phyloP scores from a whole-genome alignment of 2,329 filamentous ascomycete genomes.

The Aspergillus intermedius region DNA sequence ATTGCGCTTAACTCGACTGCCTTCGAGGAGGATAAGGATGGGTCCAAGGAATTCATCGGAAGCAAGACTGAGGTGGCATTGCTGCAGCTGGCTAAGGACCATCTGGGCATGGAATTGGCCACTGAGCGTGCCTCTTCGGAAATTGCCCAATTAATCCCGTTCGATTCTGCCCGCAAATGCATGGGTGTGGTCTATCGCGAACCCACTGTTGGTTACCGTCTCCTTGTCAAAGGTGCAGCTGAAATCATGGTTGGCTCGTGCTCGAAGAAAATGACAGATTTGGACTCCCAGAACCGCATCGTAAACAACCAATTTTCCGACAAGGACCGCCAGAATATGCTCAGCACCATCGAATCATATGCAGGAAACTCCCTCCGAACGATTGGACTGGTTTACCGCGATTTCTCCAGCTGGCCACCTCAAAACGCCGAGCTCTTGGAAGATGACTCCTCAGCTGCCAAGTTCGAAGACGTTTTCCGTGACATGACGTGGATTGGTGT shows the following conservation, averaged over 20 bases:
- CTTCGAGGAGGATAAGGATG: conserved; percentile 67
- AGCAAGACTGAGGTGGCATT: conserved; percentile 73
- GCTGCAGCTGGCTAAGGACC: conserved; percentile 60
- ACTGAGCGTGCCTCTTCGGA: conserved; percentile 57
- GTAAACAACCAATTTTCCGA: conserved; percentile 20
- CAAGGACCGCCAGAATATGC: conserved; percentile 19
- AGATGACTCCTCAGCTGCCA: conserved; percentile 56
- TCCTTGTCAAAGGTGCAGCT: conserved; percentile 45
- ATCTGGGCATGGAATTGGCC: conserved; percentile 61
- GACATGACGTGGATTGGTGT: conserved; percentile 68
- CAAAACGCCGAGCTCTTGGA: conserved; percentile 49
- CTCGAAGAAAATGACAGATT: conserved; percentile 27
- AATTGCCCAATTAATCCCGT: conserved; percentile 63
- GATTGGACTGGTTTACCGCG: conserved; percentile 66
- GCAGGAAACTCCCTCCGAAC: conserved; percentile 60
- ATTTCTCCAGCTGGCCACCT: conserved; percentile 65
- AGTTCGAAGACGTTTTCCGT: conserved; percentile 62
- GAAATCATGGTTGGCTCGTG: conserved; percentile 39
- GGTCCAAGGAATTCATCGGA: conserved; percentile 61
- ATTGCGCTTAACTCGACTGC: conserved; percentile 57
- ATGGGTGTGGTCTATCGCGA: conserved; percentile 44
- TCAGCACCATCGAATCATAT: conserved; percentile 36
- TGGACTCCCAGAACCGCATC: conserved; percentile 20
- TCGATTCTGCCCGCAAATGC: conserved; percentile 69
- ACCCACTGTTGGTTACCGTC: conserved; percentile 33